Base-by-base conservation (phyloP, 2,329 filamentous ascomycete genomes). In the Ophiostoma triangulosporum region DNA sequence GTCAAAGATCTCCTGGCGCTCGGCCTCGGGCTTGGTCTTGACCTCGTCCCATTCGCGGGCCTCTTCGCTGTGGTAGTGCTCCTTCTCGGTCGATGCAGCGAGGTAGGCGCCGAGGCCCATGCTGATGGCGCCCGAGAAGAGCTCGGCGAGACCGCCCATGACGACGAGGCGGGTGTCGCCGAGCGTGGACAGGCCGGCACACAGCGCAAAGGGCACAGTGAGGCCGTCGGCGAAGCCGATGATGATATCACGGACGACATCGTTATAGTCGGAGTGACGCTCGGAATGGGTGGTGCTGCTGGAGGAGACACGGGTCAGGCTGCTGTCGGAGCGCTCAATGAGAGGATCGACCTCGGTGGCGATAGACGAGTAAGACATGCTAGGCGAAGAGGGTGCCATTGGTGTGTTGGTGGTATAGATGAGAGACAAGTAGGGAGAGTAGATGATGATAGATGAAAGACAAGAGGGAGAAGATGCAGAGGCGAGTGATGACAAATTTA, bases 61-160 rank as follows among this genome's bases (percentile, higher is more conserved):
- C 57, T 73, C 69, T 59, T 76, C 73, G 15, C 72, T 71, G 51
- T 71, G 68, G 63, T 75, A 77, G 58, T 71, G 70, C 58, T 73
- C 70, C 15, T 66, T 64, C 62, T 83, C 78, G 0, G 77, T 79
- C 40, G 73, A 70, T 27, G 81, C 82, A 8, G 83, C 84, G 1
- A 89, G 72, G 64, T 85, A 88, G 6, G 81, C 84, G 24, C 85
- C 84, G 6, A 89, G 71, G 1, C 85, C 85, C 86, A 89, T 89
- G 52, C 78, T 84, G 59, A 89, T 87, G 59, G 82, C 80, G 17
- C 86, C 85, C 0, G 83, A 82, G 63, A 86, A 84, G 49, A 89
- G 74, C 69, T 89, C 85, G 4, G 85, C 85, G 29, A 87, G 70
- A 6, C 85, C 85, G 51, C 82, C 85, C 58, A 84, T 79, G 55